phyloP scores from a whole-genome alignment of 1,284 basidiomycete genomes.

The Filobasidium uniguttulatum region DNA sequence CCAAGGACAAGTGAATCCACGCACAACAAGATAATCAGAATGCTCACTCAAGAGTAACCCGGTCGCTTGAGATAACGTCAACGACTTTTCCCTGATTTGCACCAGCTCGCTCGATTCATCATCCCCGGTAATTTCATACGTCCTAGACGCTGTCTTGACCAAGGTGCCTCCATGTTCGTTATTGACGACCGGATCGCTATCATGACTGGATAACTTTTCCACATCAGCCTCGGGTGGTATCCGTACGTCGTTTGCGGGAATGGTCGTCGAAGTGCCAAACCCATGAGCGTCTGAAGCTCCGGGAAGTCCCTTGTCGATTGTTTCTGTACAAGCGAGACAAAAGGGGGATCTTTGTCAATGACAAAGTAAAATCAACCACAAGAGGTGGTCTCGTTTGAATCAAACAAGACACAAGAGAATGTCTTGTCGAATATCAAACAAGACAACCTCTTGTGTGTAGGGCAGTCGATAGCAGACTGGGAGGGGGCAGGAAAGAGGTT shows the following conservation, averaged over 20 bases:
- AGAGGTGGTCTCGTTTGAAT: too few relatives aligned
- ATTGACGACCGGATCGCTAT: not conserved
- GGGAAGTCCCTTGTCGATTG: slow-evolving; percentile 13
- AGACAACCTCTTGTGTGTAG: too few relatives aligned
- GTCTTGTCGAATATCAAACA: too few relatives aligned
- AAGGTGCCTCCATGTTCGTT: not conserved
- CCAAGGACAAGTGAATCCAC: too few relatives aligned
- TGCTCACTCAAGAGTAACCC: slow-evolving; percentile 33
- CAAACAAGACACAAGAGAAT: too few relatives aligned
- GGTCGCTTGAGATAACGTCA: slow-evolving; percentile 33
- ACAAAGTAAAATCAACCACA: not conserved
- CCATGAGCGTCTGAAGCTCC: slow-evolving; percentile 9
- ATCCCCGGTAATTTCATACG: slow-evolving; percentile 3
- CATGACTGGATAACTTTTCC: not conserved
- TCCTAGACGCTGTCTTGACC: slow-evolving; percentile 6
- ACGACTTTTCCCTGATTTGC: slow-evolving; percentile 25
- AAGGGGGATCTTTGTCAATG: not conserved
- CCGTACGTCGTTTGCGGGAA: slow-evolving; percentile 4
- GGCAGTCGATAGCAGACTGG: too few relatives aligned
- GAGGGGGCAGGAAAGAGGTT: too few relatives aligned
- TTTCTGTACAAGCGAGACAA: not conserved
- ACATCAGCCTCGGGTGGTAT: not conserved
- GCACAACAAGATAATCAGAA: too few relatives aligned
- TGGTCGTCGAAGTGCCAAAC: too few relatives aligned
- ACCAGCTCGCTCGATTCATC: slow-evolving; percentile 12